A percentile compares a stretch with the other conserved stretches of the same genome.
phyloP scores from a whole-genome alignment of 768 basidiomycete species.

The Trametes sanguinea region DNA sequence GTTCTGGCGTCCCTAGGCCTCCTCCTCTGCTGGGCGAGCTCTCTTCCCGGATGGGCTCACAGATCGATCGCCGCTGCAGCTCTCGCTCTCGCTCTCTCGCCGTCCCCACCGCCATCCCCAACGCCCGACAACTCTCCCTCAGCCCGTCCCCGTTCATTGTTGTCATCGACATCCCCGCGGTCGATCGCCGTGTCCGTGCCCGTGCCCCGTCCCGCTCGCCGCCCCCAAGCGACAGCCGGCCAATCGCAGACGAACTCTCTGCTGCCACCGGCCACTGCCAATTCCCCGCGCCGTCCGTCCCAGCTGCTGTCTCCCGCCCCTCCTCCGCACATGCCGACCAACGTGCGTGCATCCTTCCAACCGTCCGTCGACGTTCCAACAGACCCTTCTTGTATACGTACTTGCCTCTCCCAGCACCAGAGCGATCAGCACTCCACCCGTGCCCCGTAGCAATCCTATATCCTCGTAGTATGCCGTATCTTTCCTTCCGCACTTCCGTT shows the following conservation, averaged over 20 bases:
- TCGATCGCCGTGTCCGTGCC: too few relatives aligned
- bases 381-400: background rate
- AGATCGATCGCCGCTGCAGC: conserved; percentile 32
- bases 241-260: conserved; percentile 19
- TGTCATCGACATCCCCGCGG: background rate
- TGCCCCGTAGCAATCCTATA: too few relatives aligned
- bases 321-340: conserved; percentile 21
- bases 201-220: background rate
- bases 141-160: background rate
- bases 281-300: background rate
- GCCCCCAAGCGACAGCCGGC: conserved; percentile 21
- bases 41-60: conserved; percentile 56
- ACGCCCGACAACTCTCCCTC: background rate
- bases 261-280: conserved; percentile 10
- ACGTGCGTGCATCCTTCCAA: conserved; percentile 22
- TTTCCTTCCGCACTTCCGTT: conserved; percentile 1
- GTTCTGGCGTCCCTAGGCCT: too few relatives aligned
- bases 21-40: conserved; percentile 29
- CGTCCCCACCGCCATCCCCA: background rate
- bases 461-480: background rate
- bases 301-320: conserved; percentile 10
- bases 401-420: conserved; percentile 2
- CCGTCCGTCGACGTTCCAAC: background rate
- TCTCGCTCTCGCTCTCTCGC: background rate
- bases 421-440: conserved; percentile 1